These are phyloP conservation scores for Vitis hybrid DNA, from an alignment of 177 flowering plant genomes.

Conservation along the genomic window DNA sequence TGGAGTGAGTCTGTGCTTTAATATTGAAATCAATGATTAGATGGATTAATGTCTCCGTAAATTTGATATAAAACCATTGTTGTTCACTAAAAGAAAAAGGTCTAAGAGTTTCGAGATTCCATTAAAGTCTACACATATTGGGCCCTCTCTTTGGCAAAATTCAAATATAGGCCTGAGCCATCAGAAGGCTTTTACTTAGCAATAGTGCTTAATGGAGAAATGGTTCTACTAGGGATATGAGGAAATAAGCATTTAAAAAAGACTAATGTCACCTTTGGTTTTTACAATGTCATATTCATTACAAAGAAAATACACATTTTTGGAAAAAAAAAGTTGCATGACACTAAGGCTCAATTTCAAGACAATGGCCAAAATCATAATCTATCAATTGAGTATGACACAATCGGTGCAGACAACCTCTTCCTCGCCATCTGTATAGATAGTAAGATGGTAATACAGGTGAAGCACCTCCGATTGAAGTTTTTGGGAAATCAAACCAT, in stretches of 20 bases:
- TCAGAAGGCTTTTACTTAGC: slow-evolving; percentile 9
- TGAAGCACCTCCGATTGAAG: no score
- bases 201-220: not conserved
- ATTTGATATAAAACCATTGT: slow-evolving; percentile 39
- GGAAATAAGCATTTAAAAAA: slow-evolving; percentile 12
- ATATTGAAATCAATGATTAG: no score
- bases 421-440: slow-evolving; percentile 15
- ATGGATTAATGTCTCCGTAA: slow-evolving; percentile 26
- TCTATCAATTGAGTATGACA: not conserved
- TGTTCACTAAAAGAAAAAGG: slow-evolving; percentile 38
- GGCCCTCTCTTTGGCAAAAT: not conserved
- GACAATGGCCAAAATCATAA: not conserved
- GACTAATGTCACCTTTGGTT: slow-evolving; percentile 5
- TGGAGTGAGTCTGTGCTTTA: no score
- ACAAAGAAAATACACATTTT: no score
- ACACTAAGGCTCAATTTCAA: slow-evolving; percentile 4
- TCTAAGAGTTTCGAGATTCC: slow-evolving; percentile 19
- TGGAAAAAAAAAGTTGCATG: not conserved
- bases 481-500: no score
- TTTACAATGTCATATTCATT: no score
- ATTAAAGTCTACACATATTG: not conserved
- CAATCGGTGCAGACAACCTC: slow-evolving; percentile 8
- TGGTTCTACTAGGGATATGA: slow-evolving; percentile 14
- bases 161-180: slow-evolving; percentile 10
- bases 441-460: slow-evolving; percentile 8